Evolutionary conservation across 768 basidiomycete species (phyloP).

Genomic region (Strobilomyces echinocephalus): DNA sequence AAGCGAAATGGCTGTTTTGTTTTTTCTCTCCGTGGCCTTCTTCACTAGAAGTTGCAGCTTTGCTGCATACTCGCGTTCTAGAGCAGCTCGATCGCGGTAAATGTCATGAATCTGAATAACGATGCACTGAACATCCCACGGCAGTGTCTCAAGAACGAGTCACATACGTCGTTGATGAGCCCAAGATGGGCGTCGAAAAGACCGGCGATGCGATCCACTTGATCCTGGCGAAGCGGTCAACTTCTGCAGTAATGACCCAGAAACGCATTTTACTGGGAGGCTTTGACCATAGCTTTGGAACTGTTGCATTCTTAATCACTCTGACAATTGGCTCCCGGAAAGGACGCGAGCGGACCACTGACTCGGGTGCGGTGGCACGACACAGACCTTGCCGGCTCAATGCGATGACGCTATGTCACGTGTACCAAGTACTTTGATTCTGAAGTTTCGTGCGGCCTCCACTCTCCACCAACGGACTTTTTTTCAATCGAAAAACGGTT

Average conservation of each 20-base stretch:
- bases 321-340: not conserved
- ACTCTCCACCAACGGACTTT: not conserved
- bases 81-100: conserved; percentile 55
- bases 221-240: conserved; percentile 47
- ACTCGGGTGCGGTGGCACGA: no score
- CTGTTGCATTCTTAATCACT: conserved; percentile 13
- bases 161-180: conserved; percentile 57
- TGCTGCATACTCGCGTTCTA: conserved; percentile 76
- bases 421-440: not conserved
- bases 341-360: no score
- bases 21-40: conserved; percentile 70
- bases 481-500: not conserved
- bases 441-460: no score
- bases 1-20: conserved; percentile 47
- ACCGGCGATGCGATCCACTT: conserved; percentile 58
- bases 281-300: conserved; percentile 42
- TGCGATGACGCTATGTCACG: not conserved
- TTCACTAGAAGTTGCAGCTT: conserved; percentile 64
- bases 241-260: not conserved
- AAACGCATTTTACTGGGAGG: conserved; percentile 44
- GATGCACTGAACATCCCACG: conserved; percentile 1
- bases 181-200: conserved; percentile 64
- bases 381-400: not conserved
- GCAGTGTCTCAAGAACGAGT: not conserved
- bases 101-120: conserved; percentile 62